A percentile compares a stretch with the other conserved stretches of the same genome.
These are phyloP conservation scores for Lantana camara DNA, from an alignment of 257 asterid species.

Conservation along the genomic window DNA sequence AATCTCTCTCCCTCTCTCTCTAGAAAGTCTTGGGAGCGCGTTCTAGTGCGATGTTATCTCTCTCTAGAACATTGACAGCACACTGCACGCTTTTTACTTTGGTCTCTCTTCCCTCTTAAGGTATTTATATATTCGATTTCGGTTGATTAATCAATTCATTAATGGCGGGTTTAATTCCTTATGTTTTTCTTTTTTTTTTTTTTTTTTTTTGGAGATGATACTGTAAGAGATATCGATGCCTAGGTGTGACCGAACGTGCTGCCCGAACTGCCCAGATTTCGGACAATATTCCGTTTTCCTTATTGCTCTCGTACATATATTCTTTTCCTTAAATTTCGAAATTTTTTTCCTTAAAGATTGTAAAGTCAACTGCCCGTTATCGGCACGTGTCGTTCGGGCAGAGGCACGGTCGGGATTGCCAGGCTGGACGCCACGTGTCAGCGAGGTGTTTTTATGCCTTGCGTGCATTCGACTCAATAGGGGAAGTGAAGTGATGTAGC, in stretches of 20 bases:
- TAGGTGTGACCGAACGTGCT: slow-evolving; percentile 15
- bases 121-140: slow-evolving; percentile 30
- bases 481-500: neutral
- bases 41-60: slow-evolving; percentile 17
- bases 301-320: neutral
- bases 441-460: slow-evolving; percentile 38
- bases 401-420: slow-evolving; percentile 42
- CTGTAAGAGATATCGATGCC: slow-evolving; percentile 4
- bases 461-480: slow-evolving; percentile 60
- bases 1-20: slow-evolving; percentile 2
- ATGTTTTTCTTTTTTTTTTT: neutral
- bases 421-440: slow-evolving; percentile 49
- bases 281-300: neutral
- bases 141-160: slow-evolving; percentile 1
- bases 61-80: slow-evolving; percentile 34
- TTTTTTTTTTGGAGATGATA: neutral
- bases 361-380: slow-evolving; percentile 22
- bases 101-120: slow-evolving; percentile 14
- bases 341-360: neutral
- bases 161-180: neutral
- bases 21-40: slow-evolving; percentile 9
- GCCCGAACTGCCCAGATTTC: slow-evolving; percentile 17
- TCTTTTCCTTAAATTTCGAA: neutral
- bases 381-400: slow-evolving; percentile 35
- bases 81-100: slow-evolving; percentile 31